These are phyloP conservation scores for Bothia castanella DNA, from an alignment of 1,284 basidiomycete species.

Conservation along the genomic window DNA sequence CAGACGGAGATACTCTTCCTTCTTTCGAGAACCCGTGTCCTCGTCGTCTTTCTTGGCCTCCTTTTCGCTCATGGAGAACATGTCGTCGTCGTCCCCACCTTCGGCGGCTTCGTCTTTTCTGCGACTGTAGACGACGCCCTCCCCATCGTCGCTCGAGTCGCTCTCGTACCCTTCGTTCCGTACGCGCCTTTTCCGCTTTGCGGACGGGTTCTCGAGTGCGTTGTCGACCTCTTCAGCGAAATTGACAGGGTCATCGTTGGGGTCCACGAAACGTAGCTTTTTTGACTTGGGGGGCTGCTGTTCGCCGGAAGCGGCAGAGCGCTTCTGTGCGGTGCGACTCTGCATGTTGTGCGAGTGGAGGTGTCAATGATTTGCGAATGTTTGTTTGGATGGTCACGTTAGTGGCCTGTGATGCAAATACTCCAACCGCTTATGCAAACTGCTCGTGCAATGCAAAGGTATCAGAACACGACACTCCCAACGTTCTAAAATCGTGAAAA, in stretches of 20 bases:
- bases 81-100: constrained; percentile 75
- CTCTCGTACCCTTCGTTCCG: constrained; percentile 90
- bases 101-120: constrained; percentile 48
- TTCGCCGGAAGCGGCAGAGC: constrained; percentile 48
- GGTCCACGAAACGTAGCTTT: constrained; percentile 79
- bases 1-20: constrained; percentile 75
- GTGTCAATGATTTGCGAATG: constrained; percentile 17
- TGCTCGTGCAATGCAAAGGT: too few relatives aligned
- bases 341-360: constrained; percentile 39
- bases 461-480: too few relatives aligned
- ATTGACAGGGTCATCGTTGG: constrained; percentile 64
- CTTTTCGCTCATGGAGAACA: constrained; percentile 75
- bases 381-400: constrained; percentile 16
- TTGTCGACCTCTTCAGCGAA: constrained; percentile 75
- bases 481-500: too few relatives aligned
- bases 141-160: constrained; percentile 90
- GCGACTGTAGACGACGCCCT: constrained; percentile 79
- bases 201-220: constrained; percentile 60
- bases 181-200: constrained; percentile 61
- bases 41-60: constrained; percentile 43
- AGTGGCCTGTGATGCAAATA: too few relatives aligned
- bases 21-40: constrained; percentile 43
- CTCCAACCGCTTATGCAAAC: too few relatives aligned
- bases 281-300: constrained; percentile 42
- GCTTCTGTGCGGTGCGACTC: constrained; percentile 51